Percentiles rank a stretch among this genome's conserved stretches.
phyloP scores from a whole-genome alignment of 345 rosid species.

The Euphorbia pulcherrima region DNA sequence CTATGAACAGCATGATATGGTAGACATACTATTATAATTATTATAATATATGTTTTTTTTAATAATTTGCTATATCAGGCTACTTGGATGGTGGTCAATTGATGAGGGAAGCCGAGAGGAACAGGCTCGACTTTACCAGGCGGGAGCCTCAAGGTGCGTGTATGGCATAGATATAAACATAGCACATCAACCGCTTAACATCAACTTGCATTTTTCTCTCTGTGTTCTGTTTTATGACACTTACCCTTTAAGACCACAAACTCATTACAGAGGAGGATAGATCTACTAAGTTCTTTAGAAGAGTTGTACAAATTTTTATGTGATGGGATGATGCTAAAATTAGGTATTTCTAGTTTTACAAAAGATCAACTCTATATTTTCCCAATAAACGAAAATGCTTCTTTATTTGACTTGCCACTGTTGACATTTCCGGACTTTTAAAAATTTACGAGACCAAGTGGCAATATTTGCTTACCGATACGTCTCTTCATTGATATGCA shows the following conservation, averaged over 20 bases:
- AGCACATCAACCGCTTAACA: not conserved
- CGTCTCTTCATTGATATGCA: slow-evolving; percentile 30
- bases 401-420: not conserved
- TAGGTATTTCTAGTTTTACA: not conserved
- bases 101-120: slow-evolving; percentile 95
- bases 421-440: not conserved
- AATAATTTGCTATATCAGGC: slow-evolving; percentile 41
- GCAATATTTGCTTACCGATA: not conserved
- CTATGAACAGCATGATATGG: slow-evolving; percentile 5
- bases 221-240: not conserved
- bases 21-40: not conserved
- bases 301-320: too few species aligned
- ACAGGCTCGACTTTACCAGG: slow-evolving; percentile 74
- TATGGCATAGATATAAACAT: not conserved
- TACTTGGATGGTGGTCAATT: slow-evolving; percentile 99
- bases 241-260: not conserved
- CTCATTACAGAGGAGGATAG: not conserved
- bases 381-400: not conserved
- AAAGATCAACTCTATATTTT: not conserved
- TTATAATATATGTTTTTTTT: slow-evolving; percentile 7
- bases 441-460: not conserved
- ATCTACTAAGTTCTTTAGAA: too few species aligned
- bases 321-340: too few species aligned
- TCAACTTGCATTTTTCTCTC: not conserved
- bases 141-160: slow-evolving; percentile 65